Conservation (phyloP, 495 filamentous ascomycete genomes). For the Cercophora scortea region DNA sequence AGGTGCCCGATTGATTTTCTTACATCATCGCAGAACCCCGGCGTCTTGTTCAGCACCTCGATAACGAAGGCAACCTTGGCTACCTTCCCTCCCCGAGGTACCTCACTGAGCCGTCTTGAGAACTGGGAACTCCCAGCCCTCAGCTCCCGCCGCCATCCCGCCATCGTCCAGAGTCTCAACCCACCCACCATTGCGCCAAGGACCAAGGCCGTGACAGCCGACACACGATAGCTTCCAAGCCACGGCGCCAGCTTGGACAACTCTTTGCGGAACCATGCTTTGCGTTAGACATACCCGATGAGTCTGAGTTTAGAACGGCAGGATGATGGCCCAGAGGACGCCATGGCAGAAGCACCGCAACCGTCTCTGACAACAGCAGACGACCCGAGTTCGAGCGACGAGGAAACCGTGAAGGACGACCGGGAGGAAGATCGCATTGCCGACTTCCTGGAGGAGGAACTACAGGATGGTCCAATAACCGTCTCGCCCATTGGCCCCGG, state of each 20-base stretch:
- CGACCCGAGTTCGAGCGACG: slow-evolving; percentile 32
- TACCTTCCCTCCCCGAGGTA: too few species aligned
- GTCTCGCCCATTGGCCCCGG: slow-evolving; percentile 21
- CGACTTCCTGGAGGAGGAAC: slow-evolving; percentile 33
- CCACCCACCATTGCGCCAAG: neutral
- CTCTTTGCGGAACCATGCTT: slow-evolving; percentile 23
- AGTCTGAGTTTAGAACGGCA: slow-evolving; percentile 39
- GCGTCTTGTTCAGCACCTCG: neutral
- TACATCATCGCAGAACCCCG: too few species aligned
- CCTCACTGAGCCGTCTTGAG: too few species aligned
- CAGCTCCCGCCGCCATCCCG: neutral
- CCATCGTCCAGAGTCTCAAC: neutral
- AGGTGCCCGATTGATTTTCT: too few species aligned
- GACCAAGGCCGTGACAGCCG: neutral
- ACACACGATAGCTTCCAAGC: neutral
- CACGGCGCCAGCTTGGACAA: neutral
- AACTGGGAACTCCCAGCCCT: neutral
- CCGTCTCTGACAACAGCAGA: slow-evolving; percentile 16
- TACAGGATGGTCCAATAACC: slow-evolving; percentile 14
- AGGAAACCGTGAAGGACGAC: slow-evolving; percentile 36
- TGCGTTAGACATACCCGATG: slow-evolving; percentile 30
- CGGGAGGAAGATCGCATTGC: slow-evolving; percentile 32
- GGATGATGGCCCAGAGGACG: slow-evolving; percentile 34
- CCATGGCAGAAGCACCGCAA: slow-evolving; percentile 35
- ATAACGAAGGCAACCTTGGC: neutral